Conservation (phyloP, 2,329 filamentous ascomycete species). For the Alternaria atra region DNA sequence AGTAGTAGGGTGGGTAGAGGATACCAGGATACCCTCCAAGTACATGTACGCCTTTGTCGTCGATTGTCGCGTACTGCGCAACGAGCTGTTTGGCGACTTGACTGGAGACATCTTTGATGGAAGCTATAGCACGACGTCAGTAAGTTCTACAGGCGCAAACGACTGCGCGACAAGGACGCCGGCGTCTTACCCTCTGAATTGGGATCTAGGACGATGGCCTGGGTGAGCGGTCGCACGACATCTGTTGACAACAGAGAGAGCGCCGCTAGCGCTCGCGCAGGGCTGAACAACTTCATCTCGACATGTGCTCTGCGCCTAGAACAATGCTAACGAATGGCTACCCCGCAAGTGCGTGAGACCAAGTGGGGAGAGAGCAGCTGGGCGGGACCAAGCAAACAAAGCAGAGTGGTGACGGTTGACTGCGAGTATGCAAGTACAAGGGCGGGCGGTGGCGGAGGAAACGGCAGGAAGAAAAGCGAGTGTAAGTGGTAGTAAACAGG, state of each 20-base stretch:
- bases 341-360: conserved; percentile 7
- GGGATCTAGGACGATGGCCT: conserved; percentile 38
- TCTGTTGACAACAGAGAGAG: conserved; percentile 35
- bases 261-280: conserved; percentile 37
- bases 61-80: conserved; percentile 61
- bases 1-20: conserved; percentile 63
- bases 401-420: background rate
- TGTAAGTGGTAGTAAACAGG: conserved; percentile 4
- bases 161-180: background rate
- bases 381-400: conserved; percentile 7
- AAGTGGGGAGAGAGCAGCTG: conserved; percentile 8
- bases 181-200: conserved; percentile 28
- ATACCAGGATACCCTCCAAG: conserved; percentile 55
- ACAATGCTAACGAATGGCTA: conserved; percentile 9
- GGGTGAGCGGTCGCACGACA: conserved; percentile 27
- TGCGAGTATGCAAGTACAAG: background rate
- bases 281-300: conserved; percentile 39
- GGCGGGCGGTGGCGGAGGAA: background rate
- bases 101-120: conserved; percentile 58
- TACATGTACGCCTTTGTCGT: conserved; percentile 54
- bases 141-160: background rate
- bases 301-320: conserved; percentile 26
- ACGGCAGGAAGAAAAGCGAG: conserved; percentile 7
- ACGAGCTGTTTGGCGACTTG: conserved; percentile 60
- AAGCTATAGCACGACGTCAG: conserved; percentile 42